A percentile compares a stretch with the other conserved stretches of the same genome.
Evolutionary conservation across 1,139 yeast species (phyloP).

Genomic region (Lodderomyces elongisporus): DNA sequence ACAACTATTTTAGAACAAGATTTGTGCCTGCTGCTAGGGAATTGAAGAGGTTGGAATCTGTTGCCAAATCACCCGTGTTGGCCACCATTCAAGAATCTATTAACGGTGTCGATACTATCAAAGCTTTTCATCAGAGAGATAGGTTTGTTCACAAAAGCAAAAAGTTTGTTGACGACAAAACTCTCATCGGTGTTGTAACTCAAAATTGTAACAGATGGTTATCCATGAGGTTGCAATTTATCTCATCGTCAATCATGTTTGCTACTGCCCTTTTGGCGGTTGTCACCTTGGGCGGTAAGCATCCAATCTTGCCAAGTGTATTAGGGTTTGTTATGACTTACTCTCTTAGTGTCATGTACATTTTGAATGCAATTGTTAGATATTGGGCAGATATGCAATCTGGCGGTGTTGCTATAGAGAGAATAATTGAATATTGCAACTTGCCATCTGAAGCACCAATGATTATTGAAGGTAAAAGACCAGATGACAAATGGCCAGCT

Average conservation of each 20-base stretch:
- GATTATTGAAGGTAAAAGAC: slow-evolving; percentile 20
- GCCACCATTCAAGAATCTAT: slow-evolving; percentile 62
- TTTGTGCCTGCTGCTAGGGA: slow-evolving; percentile 32
- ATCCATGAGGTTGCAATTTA: slow-evolving; percentile 28
- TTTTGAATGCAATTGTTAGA: slow-evolving; percentile 25
- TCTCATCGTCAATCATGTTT: slow-evolving; percentile 25
- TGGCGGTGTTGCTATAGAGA: slow-evolving; percentile 28
- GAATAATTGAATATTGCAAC: slow-evolving; percentile 29
- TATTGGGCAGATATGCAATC: slow-evolving; percentile 31
- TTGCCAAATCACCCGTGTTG: slow-evolving; percentile 50
- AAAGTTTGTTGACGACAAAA: slow-evolving; percentile 53
- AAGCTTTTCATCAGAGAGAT: slow-evolving; percentile 49
- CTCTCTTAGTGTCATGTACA: slow-evolving; percentile 24
- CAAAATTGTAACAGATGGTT: slow-evolving; percentile 32
- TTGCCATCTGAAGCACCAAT: slow-evolving; percentile 26
- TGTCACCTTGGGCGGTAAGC: slow-evolving; percentile 18
- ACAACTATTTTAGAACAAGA: slow-evolving; percentile 23
- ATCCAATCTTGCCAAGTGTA: slow-evolving; percentile 22
- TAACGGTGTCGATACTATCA: slow-evolving; percentile 55
- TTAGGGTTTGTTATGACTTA: slow-evolving; percentile 33
- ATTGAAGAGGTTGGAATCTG: slow-evolving; percentile 26
- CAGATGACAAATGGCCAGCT: slow-evolving; percentile 25
- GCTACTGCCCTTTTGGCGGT: slow-evolving; percentile 22
- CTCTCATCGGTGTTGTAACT: slow-evolving; percentile 37
- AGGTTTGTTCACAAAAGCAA: slow-evolving; percentile 53